phyloP scores from a whole-genome alignment of 169 alveolate genomes.

The Amoebophrya sp. region DNA sequence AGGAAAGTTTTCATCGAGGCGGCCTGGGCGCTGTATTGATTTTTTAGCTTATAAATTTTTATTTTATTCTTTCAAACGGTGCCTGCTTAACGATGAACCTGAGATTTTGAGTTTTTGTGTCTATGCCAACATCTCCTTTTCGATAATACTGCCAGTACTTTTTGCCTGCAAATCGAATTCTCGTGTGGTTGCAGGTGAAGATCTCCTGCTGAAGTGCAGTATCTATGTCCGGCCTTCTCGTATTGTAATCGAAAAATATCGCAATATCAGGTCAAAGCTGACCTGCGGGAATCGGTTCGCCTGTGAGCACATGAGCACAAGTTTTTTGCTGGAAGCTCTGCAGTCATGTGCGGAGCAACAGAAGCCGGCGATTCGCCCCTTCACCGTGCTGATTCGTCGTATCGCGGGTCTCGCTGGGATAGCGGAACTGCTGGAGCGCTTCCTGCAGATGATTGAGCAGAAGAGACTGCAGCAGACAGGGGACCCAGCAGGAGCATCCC shows the following conservation, averaged over 20 bases:
- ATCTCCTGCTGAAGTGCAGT: too few relatives aligned
- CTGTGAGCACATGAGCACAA: neutral
- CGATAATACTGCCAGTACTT: too few relatives aligned
- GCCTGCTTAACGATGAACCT: too few relatives aligned
- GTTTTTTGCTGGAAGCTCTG: neutral
- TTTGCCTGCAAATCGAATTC: too few relatives aligned
- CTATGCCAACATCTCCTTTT: too few relatives aligned
- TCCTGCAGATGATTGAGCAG: neutral
- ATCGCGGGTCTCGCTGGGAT: neutral
- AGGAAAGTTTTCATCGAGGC: neutral
- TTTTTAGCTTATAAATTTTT: too few relatives aligned
- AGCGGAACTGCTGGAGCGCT: neutral
- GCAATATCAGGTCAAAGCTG: neutral
- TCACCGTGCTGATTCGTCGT: neutral
- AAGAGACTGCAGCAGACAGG: neutral
- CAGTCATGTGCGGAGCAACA: neutral
- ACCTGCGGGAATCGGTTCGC: neutral
- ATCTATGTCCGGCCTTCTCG: too few relatives aligned
- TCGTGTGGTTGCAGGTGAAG: too few relatives aligned
- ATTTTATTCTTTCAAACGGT: too few relatives aligned
- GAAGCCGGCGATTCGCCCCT: neutral
- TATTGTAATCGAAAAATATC: too few relatives aligned
- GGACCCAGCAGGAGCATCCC: too few relatives aligned
- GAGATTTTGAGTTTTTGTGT: too few relatives aligned
- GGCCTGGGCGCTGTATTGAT: neutral